Base-by-base conservation (phyloP, 768 basidiomycete genomes). In the Scleroderma bovista region DNA sequence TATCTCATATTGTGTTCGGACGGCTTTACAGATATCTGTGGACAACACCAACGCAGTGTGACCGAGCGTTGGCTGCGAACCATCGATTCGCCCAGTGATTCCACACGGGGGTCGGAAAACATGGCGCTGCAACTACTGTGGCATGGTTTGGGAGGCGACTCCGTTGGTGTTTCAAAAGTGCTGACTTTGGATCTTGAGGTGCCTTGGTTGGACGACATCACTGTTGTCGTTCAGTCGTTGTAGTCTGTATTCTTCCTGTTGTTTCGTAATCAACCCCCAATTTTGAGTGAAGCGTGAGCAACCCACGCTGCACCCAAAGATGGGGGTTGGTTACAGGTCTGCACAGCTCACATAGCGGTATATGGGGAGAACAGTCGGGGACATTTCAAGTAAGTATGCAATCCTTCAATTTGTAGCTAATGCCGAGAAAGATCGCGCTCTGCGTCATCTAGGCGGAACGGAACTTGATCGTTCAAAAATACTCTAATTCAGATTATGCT, bases 151-250 rank as follows among this genome's bases (percentile, higher is more conserved):
- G 82, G 82, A 45, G 80, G 83, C 22, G 78, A 84, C 51, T 53
- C 68, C 23, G 71, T 67, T 51, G 66, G 69, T 33, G 79, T 84
- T 37, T 83, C 82, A 33, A 73, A 73, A 51, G 75, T 77, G 49
- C 62, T 85, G 66, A 84, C 81, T 31, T 63, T 84, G 59, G 80
- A 86, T 57, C 75, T 83, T 76, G 79, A 81, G 49, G 69, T 68
- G 37, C 75, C 79, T 16, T 86, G 84, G 83, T 72, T 86, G 52
- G 84, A 86, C 53, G 84, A 86, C 62, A 79, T 83, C 9, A 72
- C 81, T 9, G 77, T 86, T 50, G 72, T 85, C 49, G 83, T 85
- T 48, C 80, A 81, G 52, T 76, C 74, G 37, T 63, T 83, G 32
- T 83, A 57, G 40, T 26, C 44, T 24, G 20, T 33, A 39, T 43